phyloP scores from a whole-genome alignment of 805 yeast genomes.

The Saturnispora galanensis region DNA sequence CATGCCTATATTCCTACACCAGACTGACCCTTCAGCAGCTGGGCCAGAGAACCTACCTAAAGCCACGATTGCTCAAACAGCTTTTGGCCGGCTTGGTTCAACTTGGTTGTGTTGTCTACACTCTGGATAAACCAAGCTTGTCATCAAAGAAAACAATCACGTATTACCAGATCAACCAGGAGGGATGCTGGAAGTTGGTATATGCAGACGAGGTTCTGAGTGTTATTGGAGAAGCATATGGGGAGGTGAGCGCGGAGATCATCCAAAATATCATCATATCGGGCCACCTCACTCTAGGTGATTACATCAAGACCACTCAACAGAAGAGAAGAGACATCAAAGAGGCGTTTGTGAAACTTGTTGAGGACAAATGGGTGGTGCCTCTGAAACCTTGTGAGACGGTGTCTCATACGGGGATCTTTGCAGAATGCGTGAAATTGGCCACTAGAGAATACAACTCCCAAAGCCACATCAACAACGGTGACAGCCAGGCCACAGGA shows the following conservation, averaged over 20 bases:
- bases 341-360: conserved; percentile 33
- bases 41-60: conserved; percentile 35
- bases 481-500: neutral
- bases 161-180: conserved; percentile 52
- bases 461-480: conserved; percentile 2
- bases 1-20: conserved; percentile 57
- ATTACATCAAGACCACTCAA: conserved; percentile 31
- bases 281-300: conserved; percentile 54
- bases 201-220: conserved; percentile 71
- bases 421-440: conserved; percentile 26
- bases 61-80: conserved; percentile 44
- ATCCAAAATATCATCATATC: conserved; percentile 59
- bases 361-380: conserved; percentile 40
- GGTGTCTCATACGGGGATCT: conserved; percentile 24
- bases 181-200: conserved; percentile 52
- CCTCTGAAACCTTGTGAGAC: conserved; percentile 33
- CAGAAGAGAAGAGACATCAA: conserved; percentile 22
- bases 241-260: conserved; percentile 42
- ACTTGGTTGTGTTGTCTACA: conserved; percentile 57
- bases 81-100: conserved; percentile 72
- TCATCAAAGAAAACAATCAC: conserved; percentile 9
- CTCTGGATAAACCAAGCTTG: conserved; percentile 29
- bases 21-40: conserved; percentile 51
- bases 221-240: conserved; percentile 36
- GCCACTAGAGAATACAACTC: conserved; percentile 19